These are phyloP conservation scores for Coniferiporia sulphurascens DNA, from an alignment of 1,284 basidiomycete species.

Conservation along the genomic window DNA sequence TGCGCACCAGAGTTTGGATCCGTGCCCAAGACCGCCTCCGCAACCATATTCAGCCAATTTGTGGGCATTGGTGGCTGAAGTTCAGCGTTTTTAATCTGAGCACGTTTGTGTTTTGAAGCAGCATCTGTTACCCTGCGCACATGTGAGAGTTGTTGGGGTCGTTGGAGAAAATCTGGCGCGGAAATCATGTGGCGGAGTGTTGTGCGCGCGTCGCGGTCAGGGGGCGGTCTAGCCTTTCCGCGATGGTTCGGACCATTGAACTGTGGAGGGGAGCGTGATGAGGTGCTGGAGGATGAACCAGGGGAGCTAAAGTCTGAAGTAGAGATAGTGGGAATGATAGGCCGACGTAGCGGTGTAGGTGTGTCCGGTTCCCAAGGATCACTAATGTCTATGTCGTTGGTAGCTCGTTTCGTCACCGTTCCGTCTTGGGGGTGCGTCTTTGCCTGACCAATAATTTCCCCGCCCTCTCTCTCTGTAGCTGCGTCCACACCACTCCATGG, in stretches of 20 bases:
- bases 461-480: neutral
- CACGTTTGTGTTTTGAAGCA: neutral
- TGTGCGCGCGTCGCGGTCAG: slow-evolving; percentile 42
- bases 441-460: neutral
- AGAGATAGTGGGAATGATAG: slow-evolving; percentile 10
- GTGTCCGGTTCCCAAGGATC: slow-evolving; percentile 1
- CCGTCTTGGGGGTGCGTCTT: slow-evolving; percentile 9
- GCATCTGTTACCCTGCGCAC: slow-evolving; percentile 2
- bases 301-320: slow-evolving; percentile 15
- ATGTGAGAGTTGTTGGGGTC: slow-evolving; percentile 28
- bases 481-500: neutral
- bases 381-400: neutral
- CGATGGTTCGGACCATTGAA: neutral
- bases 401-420: slow-evolving; percentile 6
- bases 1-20: slow-evolving; percentile 34
- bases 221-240: neutral
- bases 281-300: slow-evolving; percentile 13
- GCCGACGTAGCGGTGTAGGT: slow-evolving; percentile 13
- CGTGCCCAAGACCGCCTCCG: slow-evolving; percentile 49
- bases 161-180: slow-evolving; percentile 46
- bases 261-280: slow-evolving; percentile 12
- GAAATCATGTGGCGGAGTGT: slow-evolving; percentile 69
- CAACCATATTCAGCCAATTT: slow-evolving; percentile 60
- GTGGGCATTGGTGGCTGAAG: slow-evolving; percentile 43
- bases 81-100: slow-evolving; percentile 14